phyloP scores from a whole-genome alignment of 352 stramenopile genomes.

The Phytopythium cucurbitacearum region DNA sequence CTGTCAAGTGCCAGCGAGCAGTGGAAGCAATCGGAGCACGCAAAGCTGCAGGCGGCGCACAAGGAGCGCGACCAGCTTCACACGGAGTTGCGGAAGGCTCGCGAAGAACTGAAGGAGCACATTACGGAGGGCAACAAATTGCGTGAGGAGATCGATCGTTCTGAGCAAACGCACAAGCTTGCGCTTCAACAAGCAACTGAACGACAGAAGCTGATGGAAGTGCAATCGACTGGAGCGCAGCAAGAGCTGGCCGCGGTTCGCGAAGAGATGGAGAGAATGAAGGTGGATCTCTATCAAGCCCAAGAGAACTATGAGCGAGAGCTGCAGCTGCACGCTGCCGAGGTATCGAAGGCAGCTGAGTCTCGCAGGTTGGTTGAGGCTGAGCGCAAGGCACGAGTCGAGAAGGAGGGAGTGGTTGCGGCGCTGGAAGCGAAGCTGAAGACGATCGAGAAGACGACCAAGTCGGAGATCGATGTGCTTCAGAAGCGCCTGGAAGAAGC shows the following conservation, averaged over 20 bases:
- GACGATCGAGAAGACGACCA: conserved; percentile 29
- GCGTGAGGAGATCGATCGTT: conserved; percentile 57
- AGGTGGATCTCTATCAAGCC: conserved; percentile 36
- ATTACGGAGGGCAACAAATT: conserved; percentile 53
- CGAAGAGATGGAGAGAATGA: conserved; percentile 40
- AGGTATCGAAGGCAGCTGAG: conserved; percentile 51
- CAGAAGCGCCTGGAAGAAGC: conserved; percentile 53
- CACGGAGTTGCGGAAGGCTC: conserved; percentile 40
- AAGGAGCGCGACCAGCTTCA: conserved; percentile 33
- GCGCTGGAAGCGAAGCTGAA: conserved; percentile 37
- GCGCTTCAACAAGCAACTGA: conserved; percentile 37
- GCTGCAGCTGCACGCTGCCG: conserved; percentile 66
- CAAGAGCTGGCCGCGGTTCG: conserved; percentile 42
- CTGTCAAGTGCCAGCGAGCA: conserved; percentile 57
- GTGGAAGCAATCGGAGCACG: conserved; percentile 51
- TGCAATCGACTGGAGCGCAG: conserved; percentile 33
- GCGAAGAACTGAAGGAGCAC: conserved; percentile 52
- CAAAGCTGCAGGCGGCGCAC: conserved; percentile 40
- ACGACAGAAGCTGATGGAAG: conserved; percentile 39
- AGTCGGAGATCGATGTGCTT: conserved; percentile 28
- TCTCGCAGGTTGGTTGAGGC: conserved; percentile 53
- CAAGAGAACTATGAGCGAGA: conserved; percentile 85
- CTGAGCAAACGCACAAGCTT: conserved; percentile 31
- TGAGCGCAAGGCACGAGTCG: conserved; percentile 29
- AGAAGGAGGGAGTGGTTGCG: conserved; percentile 28